phyloP scores from a whole-genome alignment of 78 protist genomes.

The Emiliania huxleyi region DNA sequence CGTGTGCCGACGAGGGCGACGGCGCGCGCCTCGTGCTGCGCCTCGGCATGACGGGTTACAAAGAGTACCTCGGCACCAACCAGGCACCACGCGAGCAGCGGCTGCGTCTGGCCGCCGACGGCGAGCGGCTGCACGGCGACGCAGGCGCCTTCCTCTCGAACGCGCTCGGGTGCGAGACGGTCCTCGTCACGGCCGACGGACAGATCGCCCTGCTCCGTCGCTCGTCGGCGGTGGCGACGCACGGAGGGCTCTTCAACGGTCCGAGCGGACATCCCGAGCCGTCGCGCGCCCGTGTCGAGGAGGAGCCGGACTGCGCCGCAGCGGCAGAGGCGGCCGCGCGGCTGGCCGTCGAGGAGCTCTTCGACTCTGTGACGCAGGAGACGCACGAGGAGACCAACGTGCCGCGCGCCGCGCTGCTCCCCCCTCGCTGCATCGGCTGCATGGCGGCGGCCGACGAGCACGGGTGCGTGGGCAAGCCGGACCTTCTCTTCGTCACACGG shows the following conservation, averaged over 20 bases:
- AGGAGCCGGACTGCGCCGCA: background rate
- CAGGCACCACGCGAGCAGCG: background rate
- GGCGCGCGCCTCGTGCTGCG: background rate
- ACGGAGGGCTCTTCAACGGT: background rate
- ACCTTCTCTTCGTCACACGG: background rate
- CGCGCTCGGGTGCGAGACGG: slow-evolving; percentile 35
- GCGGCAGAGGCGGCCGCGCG: background rate
- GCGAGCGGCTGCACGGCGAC: background rate
- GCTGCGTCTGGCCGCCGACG: background rate
- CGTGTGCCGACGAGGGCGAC: background rate
- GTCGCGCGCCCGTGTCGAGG: background rate
- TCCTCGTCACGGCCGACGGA: slow-evolving; percentile 10
- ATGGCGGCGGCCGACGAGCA: background rate
- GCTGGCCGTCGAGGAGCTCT: background rate
- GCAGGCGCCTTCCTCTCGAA: background rate
- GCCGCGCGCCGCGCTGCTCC: background rate
- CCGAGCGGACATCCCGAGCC: slow-evolving; percentile 46
- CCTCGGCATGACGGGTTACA: background rate
- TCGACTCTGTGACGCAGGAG: background rate
- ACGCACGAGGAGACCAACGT: slow-evolving; percentile 5
- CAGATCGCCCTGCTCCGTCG: background rate
- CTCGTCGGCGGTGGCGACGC: background rate
- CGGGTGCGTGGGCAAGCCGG: slow-evolving; percentile 24
- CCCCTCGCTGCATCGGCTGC: background rate
- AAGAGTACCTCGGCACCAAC: background rate